Evolutionary conservation across 1,139 yeast genomes (phyloP).

Genomic region (Candida sp.): DNA sequence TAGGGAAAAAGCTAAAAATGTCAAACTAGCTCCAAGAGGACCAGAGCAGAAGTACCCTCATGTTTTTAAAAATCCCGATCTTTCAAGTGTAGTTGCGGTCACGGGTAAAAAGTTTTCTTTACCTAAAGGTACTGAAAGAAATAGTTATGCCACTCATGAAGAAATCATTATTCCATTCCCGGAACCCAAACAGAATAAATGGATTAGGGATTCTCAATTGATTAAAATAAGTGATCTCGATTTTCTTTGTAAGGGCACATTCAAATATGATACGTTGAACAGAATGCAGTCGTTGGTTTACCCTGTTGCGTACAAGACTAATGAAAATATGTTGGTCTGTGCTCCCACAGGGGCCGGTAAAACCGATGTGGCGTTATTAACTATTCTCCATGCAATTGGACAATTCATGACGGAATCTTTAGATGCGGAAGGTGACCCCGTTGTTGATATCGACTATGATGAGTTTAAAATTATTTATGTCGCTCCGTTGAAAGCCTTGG

Average conservation of each 20-base stretch:
- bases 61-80: constrained; percentile 72
- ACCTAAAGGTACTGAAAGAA: constrained; percentile 80
- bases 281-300: constrained; percentile 90
- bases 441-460: constrained; percentile 67
- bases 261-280: constrained; percentile 74
- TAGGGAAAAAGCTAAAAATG: constrained; percentile 47
- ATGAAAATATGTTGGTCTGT: constrained; percentile 94
- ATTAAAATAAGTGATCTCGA: constrained; percentile 66
- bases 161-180: constrained; percentile 84
- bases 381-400: constrained; percentile 78
- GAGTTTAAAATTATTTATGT: constrained; percentile 91
- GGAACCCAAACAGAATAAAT: constrained; percentile 41
- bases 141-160: constrained; percentile 62
- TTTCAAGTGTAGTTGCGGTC: constrained; percentile 57
- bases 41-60: constrained; percentile 71
- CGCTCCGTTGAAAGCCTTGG: constrained; percentile 94
- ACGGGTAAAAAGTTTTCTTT: constrained; percentile 78
- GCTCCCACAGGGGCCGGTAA: constrained; percentile 99
- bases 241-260: constrained; percentile 78
- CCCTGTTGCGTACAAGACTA: constrained; percentile 89
- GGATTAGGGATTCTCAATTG: constrained; percentile 51
- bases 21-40: constrained; percentile 45
- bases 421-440: constrained; percentile 45
- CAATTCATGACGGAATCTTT: constrained; percentile 52
- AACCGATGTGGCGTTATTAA: constrained; percentile 90